Conservation (phyloP, 345 rosid genomes). For the Hibiscus trionum region DNA sequence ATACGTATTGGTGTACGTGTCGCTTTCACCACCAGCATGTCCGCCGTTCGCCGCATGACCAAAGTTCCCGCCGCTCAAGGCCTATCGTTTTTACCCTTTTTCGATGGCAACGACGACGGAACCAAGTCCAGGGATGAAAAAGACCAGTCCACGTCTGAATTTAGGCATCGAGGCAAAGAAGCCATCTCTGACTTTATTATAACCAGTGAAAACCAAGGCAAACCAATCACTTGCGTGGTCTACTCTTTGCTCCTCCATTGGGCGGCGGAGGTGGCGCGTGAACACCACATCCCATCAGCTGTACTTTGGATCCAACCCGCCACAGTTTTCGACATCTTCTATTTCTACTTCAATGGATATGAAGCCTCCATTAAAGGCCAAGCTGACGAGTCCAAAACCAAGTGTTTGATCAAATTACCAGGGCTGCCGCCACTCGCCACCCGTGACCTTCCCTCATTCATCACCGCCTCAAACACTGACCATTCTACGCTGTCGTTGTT, state of each 20-base stretch:
- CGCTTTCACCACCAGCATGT: slow-evolving; percentile 37
- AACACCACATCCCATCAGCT: slow-evolving; percentile 24
- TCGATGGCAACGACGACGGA: slow-evolving; percentile 64
- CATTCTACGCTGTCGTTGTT: not conserved
- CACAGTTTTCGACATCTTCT: slow-evolving; percentile 44
- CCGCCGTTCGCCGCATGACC: slow-evolving; percentile 36
- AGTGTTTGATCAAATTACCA: slow-evolving; percentile 33
- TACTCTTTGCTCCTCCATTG: slow-evolving; percentile 50
- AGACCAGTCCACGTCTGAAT: slow-evolving; percentile 22
- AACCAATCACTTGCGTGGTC: slow-evolving; percentile 29
- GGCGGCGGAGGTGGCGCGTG: slow-evolving; percentile 45
- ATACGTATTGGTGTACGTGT: slow-evolving; percentile 37
- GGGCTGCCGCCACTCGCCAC: slow-evolving; percentile 32
- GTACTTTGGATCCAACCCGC: slow-evolving; percentile 70
- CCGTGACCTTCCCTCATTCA: slow-evolving; percentile 47
- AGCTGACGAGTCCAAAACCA: slow-evolving; percentile 1
- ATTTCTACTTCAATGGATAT: slow-evolving; percentile 44
- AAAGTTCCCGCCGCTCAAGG: slow-evolving; percentile 21
- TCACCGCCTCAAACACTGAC: slow-evolving; percentile 16
- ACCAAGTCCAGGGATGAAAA: slow-evolving; percentile 21
- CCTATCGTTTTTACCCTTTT: slow-evolving; percentile 37
- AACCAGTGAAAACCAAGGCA: slow-evolving; percentile 3
- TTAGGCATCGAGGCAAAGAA: slow-evolving; percentile 33
- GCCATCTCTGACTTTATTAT: slow-evolving; percentile 29
- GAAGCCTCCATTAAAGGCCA: slow-evolving; percentile 11